These are phyloP conservation scores for Quaeritorhiza haematococci DNA, from an alignment of 371 early-diverging fungal species.

Conservation along the genomic window DNA sequence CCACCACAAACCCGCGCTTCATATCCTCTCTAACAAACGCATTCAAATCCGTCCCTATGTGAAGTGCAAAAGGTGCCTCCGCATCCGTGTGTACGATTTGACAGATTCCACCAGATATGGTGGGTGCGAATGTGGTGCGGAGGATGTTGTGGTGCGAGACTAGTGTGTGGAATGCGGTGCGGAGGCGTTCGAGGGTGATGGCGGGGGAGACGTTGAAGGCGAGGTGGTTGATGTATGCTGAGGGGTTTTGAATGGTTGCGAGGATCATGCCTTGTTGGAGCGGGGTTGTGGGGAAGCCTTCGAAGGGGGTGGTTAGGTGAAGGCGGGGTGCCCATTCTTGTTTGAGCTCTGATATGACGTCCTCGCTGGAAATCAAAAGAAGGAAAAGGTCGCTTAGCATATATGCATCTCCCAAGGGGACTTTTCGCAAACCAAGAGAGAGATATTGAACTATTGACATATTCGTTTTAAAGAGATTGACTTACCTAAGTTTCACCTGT, in stretches of 20 bases:
- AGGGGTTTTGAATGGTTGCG: conserved; percentile 12
- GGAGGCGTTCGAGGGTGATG: conserved; percentile 1
- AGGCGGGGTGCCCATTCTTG: background rate
- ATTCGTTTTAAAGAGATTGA: too few relatives aligned
- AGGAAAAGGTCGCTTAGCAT: too few relatives aligned
- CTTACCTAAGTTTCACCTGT: too few relatives aligned
- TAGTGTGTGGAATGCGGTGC: background rate
- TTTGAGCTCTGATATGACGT: background rate
- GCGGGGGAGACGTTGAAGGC: background rate
- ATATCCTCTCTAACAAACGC: conserved; percentile 4
- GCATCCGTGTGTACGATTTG: background rate
- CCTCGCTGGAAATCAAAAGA: background rate
- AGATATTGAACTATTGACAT: too few relatives aligned
- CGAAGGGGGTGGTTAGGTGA: background rate
- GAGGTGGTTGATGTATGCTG: conserved; percentile 12
- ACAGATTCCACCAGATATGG: conserved; percentile 9
- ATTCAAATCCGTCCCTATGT: background rate
- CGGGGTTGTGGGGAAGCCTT: conserved; percentile 8
- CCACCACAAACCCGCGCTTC: background rate
- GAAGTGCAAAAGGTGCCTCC: background rate
- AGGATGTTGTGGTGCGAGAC: conserved; percentile 5
- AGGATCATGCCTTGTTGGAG: conserved; percentile 16
- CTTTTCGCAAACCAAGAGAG: too few relatives aligned
- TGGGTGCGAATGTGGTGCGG: conserved; percentile 3
- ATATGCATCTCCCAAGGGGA: too few relatives aligned